A percentile compares a stretch with the other conserved stretches of the same genome.
These are phyloP conservation scores for Entomortierella parvispora DNA, from an alignment of 192 early-diverging fungal genomes.

Conservation along the genomic window DNA sequence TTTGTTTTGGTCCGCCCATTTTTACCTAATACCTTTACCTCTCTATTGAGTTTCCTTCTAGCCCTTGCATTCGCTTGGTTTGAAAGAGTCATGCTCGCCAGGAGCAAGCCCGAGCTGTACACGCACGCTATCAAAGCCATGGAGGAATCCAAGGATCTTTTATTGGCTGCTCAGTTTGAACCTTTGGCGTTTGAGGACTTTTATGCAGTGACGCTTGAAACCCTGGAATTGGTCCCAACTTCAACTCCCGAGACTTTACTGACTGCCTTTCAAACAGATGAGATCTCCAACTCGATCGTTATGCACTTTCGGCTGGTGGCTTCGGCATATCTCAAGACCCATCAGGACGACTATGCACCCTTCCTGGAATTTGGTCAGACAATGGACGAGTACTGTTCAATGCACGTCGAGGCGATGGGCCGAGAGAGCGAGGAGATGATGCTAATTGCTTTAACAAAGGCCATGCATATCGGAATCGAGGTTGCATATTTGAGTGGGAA, in stretches of 20 bases:
- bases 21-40: too few relatives aligned
- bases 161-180: constrained; percentile 59
- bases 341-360: constrained; percentile 66
- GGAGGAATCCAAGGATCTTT: constrained; percentile 50
- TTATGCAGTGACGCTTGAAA: constrained; percentile 60
- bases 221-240: constrained; percentile 41
- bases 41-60: constrained; percentile 8
- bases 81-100: constrained; percentile 57
- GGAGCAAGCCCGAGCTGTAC: constrained; percentile 23
- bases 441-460: constrained; percentile 78
- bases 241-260: constrained; percentile 51
- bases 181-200: constrained; percentile 64
- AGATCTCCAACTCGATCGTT: constrained; percentile 68
- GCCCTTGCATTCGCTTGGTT: constrained; percentile 74
- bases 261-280: constrained; percentile 62
- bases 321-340: constrained; percentile 64
- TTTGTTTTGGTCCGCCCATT: too few relatives aligned
- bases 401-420: constrained; percentile 68
- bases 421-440: constrained; percentile 85
- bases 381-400: constrained; percentile 65
- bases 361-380: constrained; percentile 65
- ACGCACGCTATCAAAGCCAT: constrained; percentile 42
- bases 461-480: constrained; percentile 67
- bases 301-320: constrained; percentile 66
- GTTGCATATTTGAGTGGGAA: constrained; percentile 78